A percentile compares a stretch with the other conserved stretches of the same genome.
Evolutionary conservation across 805 yeast species (phyloP).

Genomic region (Starmerella floricola): DNA sequence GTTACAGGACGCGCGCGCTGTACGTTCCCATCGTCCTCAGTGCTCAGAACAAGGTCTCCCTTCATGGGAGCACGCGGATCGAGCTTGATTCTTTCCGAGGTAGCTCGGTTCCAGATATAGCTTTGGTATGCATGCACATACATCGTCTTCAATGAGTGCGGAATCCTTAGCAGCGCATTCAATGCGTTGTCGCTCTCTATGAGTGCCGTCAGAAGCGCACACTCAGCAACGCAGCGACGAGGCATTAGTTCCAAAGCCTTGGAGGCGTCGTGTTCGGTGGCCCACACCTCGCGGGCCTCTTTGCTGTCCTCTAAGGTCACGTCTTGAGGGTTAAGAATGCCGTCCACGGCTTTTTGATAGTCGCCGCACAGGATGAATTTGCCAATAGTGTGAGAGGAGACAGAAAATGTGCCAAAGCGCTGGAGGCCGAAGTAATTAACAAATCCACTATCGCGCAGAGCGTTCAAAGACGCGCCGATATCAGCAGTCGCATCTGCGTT

Average conservation of each 20-base stretch:
- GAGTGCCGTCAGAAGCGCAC: conserved; percentile 51
- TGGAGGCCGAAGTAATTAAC: conserved; percentile 97
- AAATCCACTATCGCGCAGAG: conserved; percentile 60
- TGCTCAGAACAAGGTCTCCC: conserved; percentile 24
- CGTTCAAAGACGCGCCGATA: conserved; percentile 37
- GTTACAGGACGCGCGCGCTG: conserved; percentile 66
- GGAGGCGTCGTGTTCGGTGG: conserved; percentile 51
- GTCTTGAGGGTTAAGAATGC: conserved; percentile 76
- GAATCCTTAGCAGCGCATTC: conserved; percentile 75
- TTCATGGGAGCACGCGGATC: conserved; percentile 31
- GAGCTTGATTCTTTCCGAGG: conserved; percentile 58
- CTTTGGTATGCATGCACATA: conserved; percentile 97
- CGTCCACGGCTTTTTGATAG: conserved; percentile 69
- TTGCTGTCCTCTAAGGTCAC: conserved; percentile 69
- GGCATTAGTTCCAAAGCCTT: conserved; percentile 71
- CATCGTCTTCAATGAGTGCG: conserved; percentile 84
- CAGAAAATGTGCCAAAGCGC: conserved; percentile 89
- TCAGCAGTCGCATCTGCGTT: conserved; percentile 31
- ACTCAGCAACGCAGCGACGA: conserved; percentile 74
- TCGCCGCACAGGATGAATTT: conserved; percentile 53
- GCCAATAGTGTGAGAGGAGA: conserved; percentile 84
- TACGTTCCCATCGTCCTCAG: conserved; percentile 36
- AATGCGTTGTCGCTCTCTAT: conserved; percentile 44
- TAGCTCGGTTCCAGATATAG: conserved; percentile 83
- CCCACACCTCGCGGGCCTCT: conserved; percentile 77